phyloP scores from a whole-genome alignment of 768 basidiomycete species.

The Suillus spraguei region DNA sequence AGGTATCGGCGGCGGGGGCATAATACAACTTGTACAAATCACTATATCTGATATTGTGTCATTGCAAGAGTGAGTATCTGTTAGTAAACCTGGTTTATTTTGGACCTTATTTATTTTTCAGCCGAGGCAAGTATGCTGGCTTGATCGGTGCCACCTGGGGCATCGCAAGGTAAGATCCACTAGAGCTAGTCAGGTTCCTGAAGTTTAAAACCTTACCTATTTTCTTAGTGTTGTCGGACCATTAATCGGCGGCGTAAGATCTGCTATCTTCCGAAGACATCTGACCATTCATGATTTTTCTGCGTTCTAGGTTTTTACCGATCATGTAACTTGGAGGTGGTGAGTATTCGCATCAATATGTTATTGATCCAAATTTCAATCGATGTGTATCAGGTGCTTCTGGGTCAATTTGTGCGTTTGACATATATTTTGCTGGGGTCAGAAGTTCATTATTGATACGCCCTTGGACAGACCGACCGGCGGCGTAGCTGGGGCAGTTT shows the following conservation, averaged over 20 bases:
- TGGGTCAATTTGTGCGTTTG: slow-evolving; percentile 36
- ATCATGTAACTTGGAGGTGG: slow-evolving; percentile 44
- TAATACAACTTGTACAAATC: slow-evolving; percentile 39
- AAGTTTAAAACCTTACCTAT: not conserved
- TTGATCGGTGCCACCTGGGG: slow-evolving; percentile 44
- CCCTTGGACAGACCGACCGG: slow-evolving; percentile 37
- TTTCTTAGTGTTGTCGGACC: slow-evolving; percentile 43
- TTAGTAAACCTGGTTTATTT: not conserved
- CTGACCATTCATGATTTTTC: not conserved
- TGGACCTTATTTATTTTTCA: slow-evolving; percentile 10
- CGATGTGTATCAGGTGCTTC: slow-evolving; percentile 33
- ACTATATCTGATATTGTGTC: slow-evolving; percentile 43
- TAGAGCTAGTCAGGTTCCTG: not conserved
- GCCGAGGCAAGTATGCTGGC: slow-evolving; percentile 44
- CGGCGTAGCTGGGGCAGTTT: slow-evolving; percentile 31
- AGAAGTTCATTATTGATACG: not conserved
- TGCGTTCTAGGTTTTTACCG: slow-evolving; percentile 31
- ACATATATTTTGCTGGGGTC: not conserved
- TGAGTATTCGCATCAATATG: slow-evolving; percentile 21
- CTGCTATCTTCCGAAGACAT: not conserved
- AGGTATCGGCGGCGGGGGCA: slow-evolving; percentile 46
- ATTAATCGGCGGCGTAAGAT: slow-evolving; percentile 38
- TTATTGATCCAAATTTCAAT: not conserved
- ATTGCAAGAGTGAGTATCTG: slow-evolving; percentile 30
- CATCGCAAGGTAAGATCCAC: slow-evolving; percentile 32